These are phyloP conservation scores for Fusarium solani-melongenae DNA, from an alignment of 2,329 filamentous ascomycete species.

Conservation along the genomic window DNA sequence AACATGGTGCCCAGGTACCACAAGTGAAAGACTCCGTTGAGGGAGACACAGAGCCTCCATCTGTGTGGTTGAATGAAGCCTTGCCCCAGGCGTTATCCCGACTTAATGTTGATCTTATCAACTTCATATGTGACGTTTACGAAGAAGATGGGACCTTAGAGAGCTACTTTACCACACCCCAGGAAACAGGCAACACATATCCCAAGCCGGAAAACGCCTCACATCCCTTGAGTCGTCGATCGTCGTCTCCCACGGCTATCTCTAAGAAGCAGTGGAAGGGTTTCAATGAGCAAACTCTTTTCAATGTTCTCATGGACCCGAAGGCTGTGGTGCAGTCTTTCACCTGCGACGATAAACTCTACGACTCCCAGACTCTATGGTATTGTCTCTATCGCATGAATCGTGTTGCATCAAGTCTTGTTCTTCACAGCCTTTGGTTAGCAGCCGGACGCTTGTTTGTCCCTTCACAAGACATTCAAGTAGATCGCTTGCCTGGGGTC, in stretches of 20 bases:
- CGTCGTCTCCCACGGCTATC: slow-evolving; percentile 4
- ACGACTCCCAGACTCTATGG: slow-evolving; percentile 72
- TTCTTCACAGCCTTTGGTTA: slow-evolving; percentile 74
- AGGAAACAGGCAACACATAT: neutral
- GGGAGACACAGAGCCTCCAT: neutral
- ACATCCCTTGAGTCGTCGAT: slow-evolving; percentile 21
- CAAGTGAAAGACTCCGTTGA: neutral
- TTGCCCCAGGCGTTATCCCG: slow-evolving; percentile 68
- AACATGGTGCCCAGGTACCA: neutral
- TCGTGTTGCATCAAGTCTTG: slow-evolving; percentile 65
- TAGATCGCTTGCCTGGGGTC: slow-evolving; percentile 47
- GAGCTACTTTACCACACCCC: slow-evolving; percentile 46
- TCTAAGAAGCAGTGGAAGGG: slow-evolving; percentile 62
- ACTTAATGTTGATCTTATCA: slow-evolving; percentile 66
- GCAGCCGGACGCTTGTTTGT: slow-evolving; percentile 68
- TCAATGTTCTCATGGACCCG: slow-evolving; percentile 70
- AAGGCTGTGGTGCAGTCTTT: slow-evolving; percentile 68
- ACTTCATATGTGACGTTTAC: slow-evolving; percentile 70
- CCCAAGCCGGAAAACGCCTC: slow-evolving; percentile 24
- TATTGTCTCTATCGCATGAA: slow-evolving; percentile 72
- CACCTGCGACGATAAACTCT: slow-evolving; percentile 60
- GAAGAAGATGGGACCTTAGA: slow-evolving; percentile 67
- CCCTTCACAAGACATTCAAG: slow-evolving; percentile 60
- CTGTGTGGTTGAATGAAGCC: slow-evolving; percentile 40
- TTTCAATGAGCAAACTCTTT: slow-evolving; percentile 73